A percentile compares a stretch with the other conserved stretches of the same genome.
Conservation (phyloP, 805 yeast genomes). For the Yamadazyma tumulicola region DNA sequence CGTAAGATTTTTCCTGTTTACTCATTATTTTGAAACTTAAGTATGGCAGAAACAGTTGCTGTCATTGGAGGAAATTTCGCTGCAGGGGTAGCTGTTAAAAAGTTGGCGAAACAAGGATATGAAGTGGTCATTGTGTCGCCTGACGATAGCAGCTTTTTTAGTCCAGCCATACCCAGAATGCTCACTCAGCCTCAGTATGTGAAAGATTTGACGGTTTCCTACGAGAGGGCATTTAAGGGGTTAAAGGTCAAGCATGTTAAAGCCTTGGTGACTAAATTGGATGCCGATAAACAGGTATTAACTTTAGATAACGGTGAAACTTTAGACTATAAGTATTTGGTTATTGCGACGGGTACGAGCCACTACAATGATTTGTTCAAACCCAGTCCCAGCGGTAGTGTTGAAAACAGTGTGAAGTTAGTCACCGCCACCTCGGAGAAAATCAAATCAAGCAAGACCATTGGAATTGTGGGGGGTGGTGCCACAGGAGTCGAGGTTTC, state of each 20-base stretch:
- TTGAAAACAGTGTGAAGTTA: constrained; percentile 14
- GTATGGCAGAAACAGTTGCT: constrained; percentile 15
- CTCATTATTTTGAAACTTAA: not conserved
- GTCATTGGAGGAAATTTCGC: constrained; percentile 38
- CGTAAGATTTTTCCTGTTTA: too few species aligned
- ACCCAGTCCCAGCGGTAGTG: constrained; percentile 18
- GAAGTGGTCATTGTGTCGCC: constrained; percentile 21
- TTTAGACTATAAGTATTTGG: constrained; percentile 28
- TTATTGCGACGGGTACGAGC: constrained; percentile 33
- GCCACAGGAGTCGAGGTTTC: constrained; percentile 37
- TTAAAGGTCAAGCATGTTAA: constrained; percentile 15
- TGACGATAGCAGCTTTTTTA: constrained; percentile 18
- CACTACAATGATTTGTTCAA: constrained; percentile 22
- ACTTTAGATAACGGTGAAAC: constrained; percentile 9
- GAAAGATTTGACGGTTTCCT: constrained; percentile 16
- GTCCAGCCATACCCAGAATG: constrained; percentile 30
- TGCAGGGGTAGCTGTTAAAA: constrained; percentile 16
- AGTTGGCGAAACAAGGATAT: constrained; percentile 4
- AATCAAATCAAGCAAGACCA: constrained; percentile 19
- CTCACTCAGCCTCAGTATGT: constrained; percentile 21
- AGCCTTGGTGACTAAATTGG: constrained; percentile 23
- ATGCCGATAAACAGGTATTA: constrained; percentile 21
- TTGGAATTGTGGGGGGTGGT: constrained; percentile 41
- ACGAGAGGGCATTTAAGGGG: constrained; percentile 15
- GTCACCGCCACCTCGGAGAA: constrained; percentile 11